A percentile compares a stretch with the other conserved stretches of the same genome.
Evolutionary conservation across 768 basidiomycete species (phyloP).

Genomic region (Lentinula detonsa): DNA sequence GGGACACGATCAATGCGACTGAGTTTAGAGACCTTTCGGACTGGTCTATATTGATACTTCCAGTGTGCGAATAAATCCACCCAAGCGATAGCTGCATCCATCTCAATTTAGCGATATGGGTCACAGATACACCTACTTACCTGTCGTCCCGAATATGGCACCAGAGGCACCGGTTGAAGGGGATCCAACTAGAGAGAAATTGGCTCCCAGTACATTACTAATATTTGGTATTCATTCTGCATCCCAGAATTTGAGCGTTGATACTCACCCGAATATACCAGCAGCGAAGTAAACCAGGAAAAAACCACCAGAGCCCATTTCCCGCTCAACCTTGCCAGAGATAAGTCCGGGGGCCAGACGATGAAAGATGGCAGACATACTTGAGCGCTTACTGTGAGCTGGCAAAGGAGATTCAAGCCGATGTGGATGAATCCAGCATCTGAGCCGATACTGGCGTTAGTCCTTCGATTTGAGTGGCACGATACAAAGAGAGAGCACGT

Average conservation of each 20-base stretch:
- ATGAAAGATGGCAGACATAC: conserved; percentile 27
- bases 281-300: conserved; percentile 82
- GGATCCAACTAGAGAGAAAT: conserved; percentile 83
- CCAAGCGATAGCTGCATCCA: conserved; percentile 54
- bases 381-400: conserved; percentile 72
- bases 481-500: background rate
- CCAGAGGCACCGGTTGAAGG: conserved; percentile 92
- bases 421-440: conserved; percentile 94
- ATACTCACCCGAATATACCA: conserved; percentile 80
- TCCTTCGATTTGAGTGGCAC: background rate
- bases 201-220: conserved; percentile 86
- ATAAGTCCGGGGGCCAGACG: background rate
- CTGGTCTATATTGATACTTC: conserved; percentile 81
- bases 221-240: background rate
- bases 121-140: conserved; percentile 28
- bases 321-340: conserved; percentile 67
- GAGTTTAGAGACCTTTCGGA: conserved; percentile 48
- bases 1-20: background rate
- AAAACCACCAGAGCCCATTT: conserved; percentile 88
- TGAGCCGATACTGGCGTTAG: background rate
- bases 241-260: background rate
- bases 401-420: conserved; percentile 84
- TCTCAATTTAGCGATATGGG: background rate
- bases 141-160: conserved; percentile 87
- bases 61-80: conserved; percentile 91